These are phyloP conservation scores for Xanthoparmelia taractica DNA, from an alignment of 495 filamentous ascomycete genomes.

Conservation along the genomic window DNA sequence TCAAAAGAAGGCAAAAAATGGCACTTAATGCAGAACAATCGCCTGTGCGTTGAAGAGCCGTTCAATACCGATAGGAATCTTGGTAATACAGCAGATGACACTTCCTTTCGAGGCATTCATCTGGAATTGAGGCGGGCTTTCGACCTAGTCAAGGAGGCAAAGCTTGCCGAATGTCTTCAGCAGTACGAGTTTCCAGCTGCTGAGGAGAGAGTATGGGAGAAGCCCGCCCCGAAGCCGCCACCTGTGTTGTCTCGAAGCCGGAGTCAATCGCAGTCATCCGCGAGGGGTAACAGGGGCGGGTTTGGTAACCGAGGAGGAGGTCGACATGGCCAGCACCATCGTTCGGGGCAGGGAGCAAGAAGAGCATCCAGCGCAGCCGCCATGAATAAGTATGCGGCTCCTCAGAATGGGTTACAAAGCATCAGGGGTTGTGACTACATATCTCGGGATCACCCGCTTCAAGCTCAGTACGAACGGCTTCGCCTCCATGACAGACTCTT, in stretches of 20 bases:
- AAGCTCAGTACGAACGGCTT: conserved; percentile 45
- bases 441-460: conserved; percentile 38
- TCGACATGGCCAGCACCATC: conserved; percentile 42
- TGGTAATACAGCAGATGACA: conserved; percentile 93
- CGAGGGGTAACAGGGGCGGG: conserved; percentile 45
- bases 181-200: conserved; percentile 78
- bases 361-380: conserved; percentile 47
- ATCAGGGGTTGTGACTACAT: conserved; percentile 10
- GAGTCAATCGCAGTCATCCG: conserved; percentile 39
- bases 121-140: conserved; percentile 84
- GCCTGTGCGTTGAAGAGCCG: conserved; percentile 90
- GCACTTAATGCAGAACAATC: conserved; percentile 67
- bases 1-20: conserved; percentile 82
- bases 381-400: conserved; percentile 33
- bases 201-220: conserved; percentile 69
- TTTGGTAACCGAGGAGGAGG: conserved; percentile 43
- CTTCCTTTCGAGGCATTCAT: conserved; percentile 83
- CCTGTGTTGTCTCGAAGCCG: conserved; percentile 50
- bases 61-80: conserved; percentile 93
- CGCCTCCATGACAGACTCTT: conserved; percentile 52
- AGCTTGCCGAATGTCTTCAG: conserved; percentile 73
- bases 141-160: conserved; percentile 62
- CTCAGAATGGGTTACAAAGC: conserved; percentile 29
- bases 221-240: conserved; percentile 55
- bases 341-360: conserved; percentile 41